Evolutionary conservation across 805 yeast species (phyloP).

Genomic region (Debaryomyces hansenii): DNA sequence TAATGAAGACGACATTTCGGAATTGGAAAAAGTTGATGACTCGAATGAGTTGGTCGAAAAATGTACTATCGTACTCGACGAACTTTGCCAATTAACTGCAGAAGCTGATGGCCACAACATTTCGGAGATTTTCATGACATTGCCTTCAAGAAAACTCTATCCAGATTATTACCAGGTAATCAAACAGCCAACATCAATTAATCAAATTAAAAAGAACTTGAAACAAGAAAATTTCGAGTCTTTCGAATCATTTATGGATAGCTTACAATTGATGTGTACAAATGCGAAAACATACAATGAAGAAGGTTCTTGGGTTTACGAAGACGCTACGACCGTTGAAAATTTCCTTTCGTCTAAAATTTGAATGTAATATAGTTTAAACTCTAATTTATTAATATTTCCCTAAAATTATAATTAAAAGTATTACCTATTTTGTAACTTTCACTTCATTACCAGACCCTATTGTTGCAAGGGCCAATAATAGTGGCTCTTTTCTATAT

Average conservation of each 20-base stretch:
- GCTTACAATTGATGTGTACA: constrained; percentile 62
- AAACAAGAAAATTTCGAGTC: constrained; percentile 35
- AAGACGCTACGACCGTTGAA: constrained; percentile 55
- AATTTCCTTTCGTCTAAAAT: constrained; percentile 19
- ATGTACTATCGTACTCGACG: constrained; percentile 43
- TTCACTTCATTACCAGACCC: too few species aligned
- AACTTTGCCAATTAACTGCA: constrained; percentile 41
- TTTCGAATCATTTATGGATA: constrained; percentile 52
- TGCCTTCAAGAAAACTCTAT: constrained; percentile 73
- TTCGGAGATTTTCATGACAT: constrained; percentile 51
- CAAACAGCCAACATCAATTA: constrained; percentile 58
- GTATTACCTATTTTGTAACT: too few species aligned
- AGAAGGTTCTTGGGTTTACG: constrained; percentile 60
- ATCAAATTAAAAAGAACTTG: constrained; percentile 51
- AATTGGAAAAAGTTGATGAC: constrained; percentile 14
- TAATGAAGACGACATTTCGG: constrained; percentile 27
- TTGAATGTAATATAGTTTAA: not conserved
- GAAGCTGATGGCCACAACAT: constrained; percentile 41
- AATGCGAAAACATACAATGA: constrained; percentile 79
- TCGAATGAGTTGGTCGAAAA: constrained; percentile 16
- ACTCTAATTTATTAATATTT: too few species aligned
- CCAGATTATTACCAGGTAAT: constrained; percentile 82
- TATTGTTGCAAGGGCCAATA: too few species aligned
- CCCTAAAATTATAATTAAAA: too few species aligned
- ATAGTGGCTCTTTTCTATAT: too few species aligned